These are phyloP conservation scores for Monosporascus ibericus DNA, from an alignment of 2,329 filamentous ascomycete genomes.

Conservation along the genomic window DNA sequence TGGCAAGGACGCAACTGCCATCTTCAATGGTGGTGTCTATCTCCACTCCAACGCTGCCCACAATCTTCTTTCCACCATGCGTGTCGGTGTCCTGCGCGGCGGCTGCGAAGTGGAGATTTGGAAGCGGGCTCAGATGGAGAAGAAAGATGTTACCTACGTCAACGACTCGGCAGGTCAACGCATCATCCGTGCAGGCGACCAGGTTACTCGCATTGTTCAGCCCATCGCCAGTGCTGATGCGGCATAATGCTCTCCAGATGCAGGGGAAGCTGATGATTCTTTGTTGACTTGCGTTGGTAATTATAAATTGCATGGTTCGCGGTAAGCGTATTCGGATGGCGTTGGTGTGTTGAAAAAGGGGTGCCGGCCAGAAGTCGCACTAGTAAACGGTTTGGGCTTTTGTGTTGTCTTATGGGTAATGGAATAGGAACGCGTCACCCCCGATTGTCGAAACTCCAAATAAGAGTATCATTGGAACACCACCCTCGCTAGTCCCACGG, in stretches of 20 bases:
- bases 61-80: conserved; percentile 62
- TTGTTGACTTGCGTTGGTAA: no score
- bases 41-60: conserved; percentile 62
- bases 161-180: conserved; percentile 65
- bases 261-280: no score
- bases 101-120: conserved; percentile 64
- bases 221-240: conserved; percentile 67
- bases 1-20: conserved; percentile 62
- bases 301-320: no score
- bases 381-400: no score
- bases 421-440: no score
- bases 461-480: no score
- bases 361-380: no score
- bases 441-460: no score
- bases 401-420: no score
- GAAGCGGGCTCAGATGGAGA: conserved; percentile 61
- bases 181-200: conserved; percentile 67
- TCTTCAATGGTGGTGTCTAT: conserved; percentile 66
- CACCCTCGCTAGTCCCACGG: no score
- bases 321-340: no score
- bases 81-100: conserved; percentile 60
- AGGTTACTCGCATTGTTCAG: conserved; percentile 68
- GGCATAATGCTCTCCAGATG: conserved; percentile 37
- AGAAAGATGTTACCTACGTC: conserved; percentile 60
- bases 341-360: no score